A percentile compares a stretch with the other conserved stretches of the same genome.
These are phyloP conservation scores for Lactarius deliciosus DNA, from an alignment of 768 basidiomycete species.

Conservation along the genomic window DNA sequence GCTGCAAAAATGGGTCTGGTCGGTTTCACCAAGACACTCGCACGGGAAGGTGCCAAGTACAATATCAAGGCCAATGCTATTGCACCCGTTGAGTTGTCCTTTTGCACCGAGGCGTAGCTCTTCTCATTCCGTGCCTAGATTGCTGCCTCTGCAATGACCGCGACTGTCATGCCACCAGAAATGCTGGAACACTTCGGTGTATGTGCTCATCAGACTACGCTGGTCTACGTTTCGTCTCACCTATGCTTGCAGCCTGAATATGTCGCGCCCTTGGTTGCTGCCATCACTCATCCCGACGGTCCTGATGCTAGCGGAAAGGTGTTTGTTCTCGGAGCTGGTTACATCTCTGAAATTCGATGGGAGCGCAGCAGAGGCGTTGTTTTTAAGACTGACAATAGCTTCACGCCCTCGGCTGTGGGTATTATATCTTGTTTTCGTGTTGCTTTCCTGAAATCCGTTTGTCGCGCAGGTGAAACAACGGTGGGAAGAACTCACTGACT, in stretches of 20 bases:
- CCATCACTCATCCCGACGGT: constrained; percentile 82
- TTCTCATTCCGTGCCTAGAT: constrained; percentile 47
- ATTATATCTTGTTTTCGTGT: neutral
- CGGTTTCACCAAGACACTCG: constrained; percentile 89
- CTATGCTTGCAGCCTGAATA: constrained; percentile 67
- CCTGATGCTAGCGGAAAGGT: constrained; percentile 77
- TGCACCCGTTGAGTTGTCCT: constrained; percentile 65
- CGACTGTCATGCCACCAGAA: constrained; percentile 91
- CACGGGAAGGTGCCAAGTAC: constrained; percentile 90
- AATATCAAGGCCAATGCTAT: constrained; percentile 84
- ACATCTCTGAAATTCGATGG: constrained; percentile 89
- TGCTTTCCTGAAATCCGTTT: neutral
- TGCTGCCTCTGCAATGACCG: constrained; percentile 97
- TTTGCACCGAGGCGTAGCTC: neutral
- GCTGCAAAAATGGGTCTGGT: constrained; percentile 97
- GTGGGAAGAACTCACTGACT: constrained; percentile 83
- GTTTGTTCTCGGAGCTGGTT: constrained; percentile 94
- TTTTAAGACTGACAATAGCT: constrained; percentile 86
- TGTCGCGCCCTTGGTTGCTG: constrained; percentile 89
- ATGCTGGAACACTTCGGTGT: constrained; percentile 87
- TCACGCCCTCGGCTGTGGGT: constrained; percentile 88
- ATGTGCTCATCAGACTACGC: constrained; percentile 9
- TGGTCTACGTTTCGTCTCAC: neutral
- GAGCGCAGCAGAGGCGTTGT: constrained; percentile 84
- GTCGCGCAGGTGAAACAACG: constrained; percentile 66